phyloP scores from a whole-genome alignment of 2,329 filamentous ascomycete species.

The Aspergillus sp. region DNA sequence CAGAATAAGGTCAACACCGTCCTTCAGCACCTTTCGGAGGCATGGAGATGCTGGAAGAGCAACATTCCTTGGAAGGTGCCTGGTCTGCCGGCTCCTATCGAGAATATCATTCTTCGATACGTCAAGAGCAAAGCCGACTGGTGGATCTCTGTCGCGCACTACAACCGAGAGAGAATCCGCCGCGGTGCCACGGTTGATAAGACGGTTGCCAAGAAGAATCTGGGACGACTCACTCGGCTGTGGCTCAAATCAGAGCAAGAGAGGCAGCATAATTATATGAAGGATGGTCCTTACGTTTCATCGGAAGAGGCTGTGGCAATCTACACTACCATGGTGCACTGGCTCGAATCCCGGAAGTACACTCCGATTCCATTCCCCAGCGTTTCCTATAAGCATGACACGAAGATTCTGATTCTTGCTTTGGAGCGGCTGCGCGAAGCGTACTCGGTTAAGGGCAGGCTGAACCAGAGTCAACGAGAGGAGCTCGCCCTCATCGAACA shows the following conservation, averaged over 20 bases:
- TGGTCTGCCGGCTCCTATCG: slow-evolving; percentile 88
- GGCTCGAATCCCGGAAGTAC: slow-evolving; percentile 96
- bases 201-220: slow-evolving; percentile 98
- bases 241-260: slow-evolving; percentile 99
- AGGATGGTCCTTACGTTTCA: slow-evolving; percentile 95
- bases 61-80: slow-evolving; percentile 99
- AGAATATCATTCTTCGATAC: slow-evolving; percentile 96
- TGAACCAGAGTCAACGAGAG: slow-evolving; percentile 96
- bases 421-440: slow-evolving; percentile 87
- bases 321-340: slow-evolving; percentile 97
- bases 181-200: slow-evolving; percentile 96
- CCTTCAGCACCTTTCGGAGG: slow-evolving; percentile 91
- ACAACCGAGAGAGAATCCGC: slow-evolving; percentile 94
- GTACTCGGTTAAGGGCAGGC: slow-evolving; percentile 91
- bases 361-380: slow-evolving; percentile 97
- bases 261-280: slow-evolving; percentile 98
- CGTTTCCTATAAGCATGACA: slow-evolving; percentile 98
- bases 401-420: slow-evolving; percentile 93
- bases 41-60: slow-evolving; percentile 99
- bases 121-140: slow-evolving; percentile 99
- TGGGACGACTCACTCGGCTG: slow-evolving; percentile 83
- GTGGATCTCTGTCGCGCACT: slow-evolving; percentile 99
- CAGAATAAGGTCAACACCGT: slow-evolving; percentile 99
- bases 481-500: slow-evolving; percentile 95
- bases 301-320: slow-evolving; percentile 98